These are phyloP conservation scores for Drechslerella stenobrocha DNA, from an alignment of 2,329 filamentous ascomycete species.

Conservation along the genomic window DNA sequence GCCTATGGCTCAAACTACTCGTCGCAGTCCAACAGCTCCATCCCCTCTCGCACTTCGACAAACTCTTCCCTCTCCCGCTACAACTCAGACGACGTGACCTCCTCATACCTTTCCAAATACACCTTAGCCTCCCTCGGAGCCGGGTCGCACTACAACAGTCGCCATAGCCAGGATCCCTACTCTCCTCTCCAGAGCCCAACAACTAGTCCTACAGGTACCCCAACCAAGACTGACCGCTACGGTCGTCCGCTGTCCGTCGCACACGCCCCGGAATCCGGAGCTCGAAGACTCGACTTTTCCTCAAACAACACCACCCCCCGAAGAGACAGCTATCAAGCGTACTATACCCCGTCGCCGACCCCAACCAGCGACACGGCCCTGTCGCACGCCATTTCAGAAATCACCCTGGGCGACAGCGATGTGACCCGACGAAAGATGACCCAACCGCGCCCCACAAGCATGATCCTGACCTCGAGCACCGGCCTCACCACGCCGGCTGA, in stretches of 20 bases:
- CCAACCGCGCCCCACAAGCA: conserved; percentile 32
- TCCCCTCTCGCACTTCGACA: conserved; percentile 39
- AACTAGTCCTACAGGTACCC: conserved; percentile 37
- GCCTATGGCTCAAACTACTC: conserved; percentile 46
- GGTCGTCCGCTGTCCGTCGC: conserved; percentile 16
- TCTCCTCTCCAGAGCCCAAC: conserved; percentile 43
- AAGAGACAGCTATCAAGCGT: conserved; percentile 19
- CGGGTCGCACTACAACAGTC: conserved; percentile 24
- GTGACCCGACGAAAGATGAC: conserved; percentile 29
- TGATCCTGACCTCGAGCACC: conserved; percentile 33
- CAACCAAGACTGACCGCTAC: conserved; percentile 32
- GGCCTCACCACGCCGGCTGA: conserved; percentile 36
- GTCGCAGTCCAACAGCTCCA: conserved; percentile 41
- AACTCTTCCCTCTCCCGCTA: conserved; percentile 42
- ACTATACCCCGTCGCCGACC: conserved; percentile 32
- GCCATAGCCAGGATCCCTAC: conserved; percentile 28
- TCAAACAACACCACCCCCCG: conserved; percentile 35
- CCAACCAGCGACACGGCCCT: conserved; percentile 26
- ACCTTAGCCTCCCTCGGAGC: conserved; percentile 19
- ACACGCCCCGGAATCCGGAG: conserved; percentile 28
- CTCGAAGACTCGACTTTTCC: conserved; percentile 34
- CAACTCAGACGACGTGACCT: conserved; percentile 31
- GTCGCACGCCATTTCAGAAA: conserved; percentile 36
- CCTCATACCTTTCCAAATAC: conserved; percentile 42
- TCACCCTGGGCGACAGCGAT: conserved; percentile 24